A percentile compares a stretch with the other conserved stretches of the same genome.
Conservation (phyloP, 495 filamentous ascomycete genomes). For the Aspergillus leporis region DNA sequence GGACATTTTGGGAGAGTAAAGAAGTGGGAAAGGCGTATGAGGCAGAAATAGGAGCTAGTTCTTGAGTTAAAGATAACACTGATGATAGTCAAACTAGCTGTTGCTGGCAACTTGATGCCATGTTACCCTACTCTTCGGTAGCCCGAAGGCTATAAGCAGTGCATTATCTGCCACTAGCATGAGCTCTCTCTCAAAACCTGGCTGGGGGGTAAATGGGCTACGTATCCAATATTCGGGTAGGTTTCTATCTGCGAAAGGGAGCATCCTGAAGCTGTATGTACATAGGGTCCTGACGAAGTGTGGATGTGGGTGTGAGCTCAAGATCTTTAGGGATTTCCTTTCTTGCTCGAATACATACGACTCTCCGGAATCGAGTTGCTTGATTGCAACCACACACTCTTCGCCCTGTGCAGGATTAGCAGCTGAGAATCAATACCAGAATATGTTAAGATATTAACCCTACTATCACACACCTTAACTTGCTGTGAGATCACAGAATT, state of each 20-base stretch:
- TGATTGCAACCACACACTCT: constrained; percentile 9
- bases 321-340: neutral
- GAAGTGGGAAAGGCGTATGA: too few species aligned
- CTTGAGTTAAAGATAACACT: neutral
- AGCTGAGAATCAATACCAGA: neutral
- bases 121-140: neutral
- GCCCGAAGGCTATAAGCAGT: neutral
- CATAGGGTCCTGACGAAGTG: constrained; percentile 12
- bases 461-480: neutral
- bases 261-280: constrained; percentile 16
- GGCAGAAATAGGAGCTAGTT: too few species aligned
- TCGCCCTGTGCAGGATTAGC: neutral
- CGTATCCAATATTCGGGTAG: constrained; percentile 21
- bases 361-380: neutral
- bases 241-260: constrained; percentile 28
- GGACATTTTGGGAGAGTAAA: too few species aligned
- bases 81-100: neutral
- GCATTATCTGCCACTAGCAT: neutral
- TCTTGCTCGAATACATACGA: constrained; percentile 1
- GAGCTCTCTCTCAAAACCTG: neutral
- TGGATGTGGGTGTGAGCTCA: neutral
- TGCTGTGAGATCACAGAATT: neutral
- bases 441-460: neutral
- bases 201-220: too few species aligned
- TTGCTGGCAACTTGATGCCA: neutral